Base-by-base conservation (phyloP, 208 protist species). In the Trypanosoma brucei region DNA sequence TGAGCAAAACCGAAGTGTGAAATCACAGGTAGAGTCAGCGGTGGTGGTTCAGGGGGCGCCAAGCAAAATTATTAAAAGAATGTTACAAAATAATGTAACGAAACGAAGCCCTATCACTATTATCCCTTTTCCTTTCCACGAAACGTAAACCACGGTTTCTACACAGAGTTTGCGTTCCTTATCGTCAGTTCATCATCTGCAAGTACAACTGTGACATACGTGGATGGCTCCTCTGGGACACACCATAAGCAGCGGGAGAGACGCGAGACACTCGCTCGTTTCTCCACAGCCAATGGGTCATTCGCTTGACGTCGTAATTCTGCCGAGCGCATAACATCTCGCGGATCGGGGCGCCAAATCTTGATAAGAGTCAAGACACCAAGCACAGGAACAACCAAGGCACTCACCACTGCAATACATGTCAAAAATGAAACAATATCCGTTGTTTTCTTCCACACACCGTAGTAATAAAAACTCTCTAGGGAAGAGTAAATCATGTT, bases 391-490 rank as follows among this genome's bases (percentile, higher is more conserved):
- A 91, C 37, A 8, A 77, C 64, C 11, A 94, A 58, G 31, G 67
- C 70, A 3, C 50, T 57, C 0, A 76, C 72, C 3, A 91, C 62
- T 31, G 52, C 81, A 37, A 92, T 3, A n/a, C 62, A 76, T 6
- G 72, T 60, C 37, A 92, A 62, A 9, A 75, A 64, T 3, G 61
- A 59, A 7, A 72, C 61, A 4, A 70, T 35, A 67, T 73, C 61
- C 7, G 88, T 65, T 8, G 75, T 82, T 31, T 68, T 50, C 13
- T 49, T 52, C 45, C 88, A 85, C 22, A 91, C 85, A 22, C 84
- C 85, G 66, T 73, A 86, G 65, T 88, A 91, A 54, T 81, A 70
- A 13, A 90, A 53, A 3, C 46, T 36, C 2, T 68, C 59, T 2
- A 82, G 49, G 45, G 70, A 59, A 58, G 81, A 88, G 61, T 81